Conservation (phyloP, 345 rosid species). For the Barbarea vulgaris region DNA sequence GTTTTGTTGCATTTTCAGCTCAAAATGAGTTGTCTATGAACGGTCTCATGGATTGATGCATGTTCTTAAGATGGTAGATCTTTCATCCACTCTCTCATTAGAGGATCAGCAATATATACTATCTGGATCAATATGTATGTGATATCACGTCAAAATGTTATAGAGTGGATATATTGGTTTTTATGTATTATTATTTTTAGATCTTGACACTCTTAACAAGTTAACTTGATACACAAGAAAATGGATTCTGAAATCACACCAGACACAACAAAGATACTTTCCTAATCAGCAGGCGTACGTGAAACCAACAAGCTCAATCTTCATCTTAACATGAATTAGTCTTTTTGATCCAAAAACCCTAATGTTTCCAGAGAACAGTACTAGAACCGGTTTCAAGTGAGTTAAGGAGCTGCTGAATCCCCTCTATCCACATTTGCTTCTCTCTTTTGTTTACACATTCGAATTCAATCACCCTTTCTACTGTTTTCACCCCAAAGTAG, state of each 20-base stretch:
- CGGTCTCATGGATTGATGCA: too few species aligned
- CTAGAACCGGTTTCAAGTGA: slow-evolving; percentile 38
- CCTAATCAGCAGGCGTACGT: not conserved
- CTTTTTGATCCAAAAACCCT: not conserved
- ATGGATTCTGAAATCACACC: slow-evolving; percentile 15
- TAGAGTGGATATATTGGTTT: not conserved
- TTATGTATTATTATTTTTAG: not conserved
- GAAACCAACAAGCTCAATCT: slow-evolving; percentile 15
- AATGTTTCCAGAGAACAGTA: slow-evolving; percentile 26
- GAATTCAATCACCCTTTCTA: slow-evolving; percentile 76
- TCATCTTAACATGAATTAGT: slow-evolving; percentile 13
- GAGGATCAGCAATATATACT: too few species aligned
- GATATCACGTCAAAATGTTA: not conserved
- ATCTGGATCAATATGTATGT: too few species aligned
- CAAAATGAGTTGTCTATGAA: too few species aligned
- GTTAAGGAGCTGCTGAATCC: slow-evolving; percentile 68
- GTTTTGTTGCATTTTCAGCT: too few species aligned
- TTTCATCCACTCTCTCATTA: too few species aligned
- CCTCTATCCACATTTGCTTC: slow-evolving; percentile 80
- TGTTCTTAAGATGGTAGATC: too few species aligned
- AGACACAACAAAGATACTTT: slow-evolving; percentile 9
- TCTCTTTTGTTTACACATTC: slow-evolving; percentile 69
- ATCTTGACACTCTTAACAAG: not conserved
- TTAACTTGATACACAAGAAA: slow-evolving; percentile 12
- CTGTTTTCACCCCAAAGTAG: slow-evolving; percentile 74